phyloP scores from a whole-genome alignment of 2,329 filamentous ascomycete species.

The Botrytis fragariae region DNA sequence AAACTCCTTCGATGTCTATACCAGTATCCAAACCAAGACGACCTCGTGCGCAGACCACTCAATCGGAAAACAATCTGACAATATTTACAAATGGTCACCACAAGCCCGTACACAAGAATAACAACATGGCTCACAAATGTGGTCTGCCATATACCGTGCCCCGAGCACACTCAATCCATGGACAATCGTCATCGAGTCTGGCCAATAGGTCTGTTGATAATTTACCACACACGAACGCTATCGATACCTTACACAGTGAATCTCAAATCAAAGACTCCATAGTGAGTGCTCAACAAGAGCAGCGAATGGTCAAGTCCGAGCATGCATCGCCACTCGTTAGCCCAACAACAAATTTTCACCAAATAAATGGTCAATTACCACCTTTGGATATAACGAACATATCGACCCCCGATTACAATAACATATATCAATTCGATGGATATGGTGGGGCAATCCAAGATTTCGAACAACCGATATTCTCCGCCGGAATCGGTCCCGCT shows the following conservation, averaged over 20 bases:
- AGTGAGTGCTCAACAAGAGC: constrained; percentile 42
- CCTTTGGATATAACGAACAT: constrained; percentile 58
- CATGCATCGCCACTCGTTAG: constrained; percentile 58
- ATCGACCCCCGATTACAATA: constrained; percentile 46
- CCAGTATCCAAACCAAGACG: constrained; percentile 44
- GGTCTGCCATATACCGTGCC: constrained; percentile 58
- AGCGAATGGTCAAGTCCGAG: constrained; percentile 58
- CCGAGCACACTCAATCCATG: constrained; percentile 56
- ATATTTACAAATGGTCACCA: constrained; percentile 65
- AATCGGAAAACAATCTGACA: constrained; percentile 56
- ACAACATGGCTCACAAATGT: constrained; percentile 59
- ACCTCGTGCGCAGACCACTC: constrained; percentile 60
- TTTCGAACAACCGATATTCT: constrained; percentile 55
- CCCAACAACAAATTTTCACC: constrained; percentile 46
- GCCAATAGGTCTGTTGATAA: constrained; percentile 49
- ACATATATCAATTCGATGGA: constrained; percentile 48
- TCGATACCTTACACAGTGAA: constrained; percentile 42
- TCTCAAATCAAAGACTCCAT: constrained; percentile 41
- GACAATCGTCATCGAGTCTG: constrained; percentile 48
- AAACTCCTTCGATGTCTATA: constrained; percentile 45
- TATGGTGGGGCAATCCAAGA: constrained; percentile 48
- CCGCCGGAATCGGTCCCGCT: constrained; percentile 57
- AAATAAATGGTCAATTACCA: constrained; percentile 52
- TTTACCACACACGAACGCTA: constrained; percentile 42
- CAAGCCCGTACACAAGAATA: constrained; percentile 60